Conservation (phyloP, 768 basidiomycete species). For the Trametes punicea region DNA sequence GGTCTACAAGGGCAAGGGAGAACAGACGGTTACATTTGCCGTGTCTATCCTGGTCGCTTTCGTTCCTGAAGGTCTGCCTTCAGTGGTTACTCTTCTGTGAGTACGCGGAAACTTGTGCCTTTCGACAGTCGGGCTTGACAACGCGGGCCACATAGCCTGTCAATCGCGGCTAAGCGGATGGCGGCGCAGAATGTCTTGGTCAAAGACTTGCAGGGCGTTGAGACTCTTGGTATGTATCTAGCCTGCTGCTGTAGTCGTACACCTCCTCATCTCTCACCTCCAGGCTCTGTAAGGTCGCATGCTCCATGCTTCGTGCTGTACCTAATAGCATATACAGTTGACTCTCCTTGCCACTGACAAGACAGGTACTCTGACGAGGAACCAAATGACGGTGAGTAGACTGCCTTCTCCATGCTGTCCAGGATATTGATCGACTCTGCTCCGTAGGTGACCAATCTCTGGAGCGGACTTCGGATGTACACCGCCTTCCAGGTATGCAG, state of each 20-base stretch:
- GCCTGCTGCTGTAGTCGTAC: neutral
- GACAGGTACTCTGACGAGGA: slow-evolving; percentile 66
- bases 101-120: neutral
- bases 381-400: slow-evolving; percentile 58
- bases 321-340: slow-evolving; percentile 36
- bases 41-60: slow-evolving; percentile 61
- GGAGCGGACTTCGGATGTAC: slow-evolving; percentile 61
- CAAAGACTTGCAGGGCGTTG: slow-evolving; percentile 70
- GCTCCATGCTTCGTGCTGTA: neutral
- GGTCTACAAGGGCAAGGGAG: slow-evolving; percentile 59
- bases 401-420: neutral
- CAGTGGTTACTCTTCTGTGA: slow-evolving; percentile 58
- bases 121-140: neutral
- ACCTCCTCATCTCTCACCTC: neutral
- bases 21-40: slow-evolving; percentile 59
- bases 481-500: slow-evolving; percentile 54
- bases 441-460: slow-evolving; percentile 55
- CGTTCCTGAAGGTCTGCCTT: slow-evolving; percentile 61
- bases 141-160: slow-evolving; percentile 34
- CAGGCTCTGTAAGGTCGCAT: slow-evolving; percentile 23
- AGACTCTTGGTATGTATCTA: slow-evolving; percentile 49
- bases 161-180: slow-evolving; percentile 71
- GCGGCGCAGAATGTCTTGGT: slow-evolving; percentile 69
- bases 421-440: neutral
- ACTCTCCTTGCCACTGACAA: slow-evolving; percentile 71